Evolutionary conservation across 2,329 filamentous ascomycete species (phyloP), one percentile per base, ranked within the genome.

Genomic region (Arthrobotrys megalospora): DNA sequence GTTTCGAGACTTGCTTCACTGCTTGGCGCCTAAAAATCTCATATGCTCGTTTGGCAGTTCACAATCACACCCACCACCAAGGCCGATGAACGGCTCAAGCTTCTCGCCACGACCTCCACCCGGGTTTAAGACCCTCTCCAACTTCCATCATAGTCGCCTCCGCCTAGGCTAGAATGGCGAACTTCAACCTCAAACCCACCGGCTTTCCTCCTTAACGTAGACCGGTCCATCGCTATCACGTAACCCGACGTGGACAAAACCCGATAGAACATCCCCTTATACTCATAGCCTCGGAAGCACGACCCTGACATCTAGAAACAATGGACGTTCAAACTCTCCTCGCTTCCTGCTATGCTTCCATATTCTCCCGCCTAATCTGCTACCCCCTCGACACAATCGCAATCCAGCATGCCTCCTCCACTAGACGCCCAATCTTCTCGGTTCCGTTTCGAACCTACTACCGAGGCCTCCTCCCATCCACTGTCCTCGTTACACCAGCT

Each of bases 301-400:
- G 24, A 41, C 36, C 12, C 36, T 10, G 6, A 48, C 14, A 7
- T 28, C 21, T 16, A 36, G 24, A 6, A 45, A 64, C 12, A n/a
- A 79, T 79, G 76, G 76, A 79, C 36, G 16, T 79, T 34, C 76
- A 79, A 67, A 79, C 76, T 1, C 68, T 79, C 3, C 55, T 68
- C n/a, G 67, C 76, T 5, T 79, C 76, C 7, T 65, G 58, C 55
- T 72, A 60, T 28, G 67, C 76, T 19, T 79, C 76, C 24, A 52
- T 79, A 45, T 48, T 73, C 68, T 68, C 62, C 47, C 76, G 76
- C 50, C 11, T 73, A 32, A 52, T 79, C 55, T 72, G 67, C 68
- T 79, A 73, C 47, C 76, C 76, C n/a, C 76, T 79, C 16, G 76
- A 79, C 28, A 79, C 76, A 50, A 79, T 79, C 52, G 76, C 76